A percentile compares a stretch with the other conserved stretches of the same genome.
These are phyloP conservation scores for Niebla homalea DNA, from an alignment of 495 filamentous ascomycete species.

Conservation along the genomic window DNA sequence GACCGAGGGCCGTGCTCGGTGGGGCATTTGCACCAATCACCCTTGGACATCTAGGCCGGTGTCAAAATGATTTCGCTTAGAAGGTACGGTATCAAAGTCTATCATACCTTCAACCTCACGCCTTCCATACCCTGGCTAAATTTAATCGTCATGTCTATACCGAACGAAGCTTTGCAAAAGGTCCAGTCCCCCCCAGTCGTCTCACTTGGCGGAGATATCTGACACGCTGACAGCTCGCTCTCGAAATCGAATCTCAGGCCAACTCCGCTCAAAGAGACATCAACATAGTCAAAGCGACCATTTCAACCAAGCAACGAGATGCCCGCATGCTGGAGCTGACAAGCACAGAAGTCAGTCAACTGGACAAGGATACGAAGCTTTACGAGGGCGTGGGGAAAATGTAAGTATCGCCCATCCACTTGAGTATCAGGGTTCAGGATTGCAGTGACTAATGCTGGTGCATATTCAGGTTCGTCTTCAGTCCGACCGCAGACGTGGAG, in stretches of 20 bases:
- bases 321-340: constrained; percentile 82
- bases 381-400: constrained; percentile 97
- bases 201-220: neutral
- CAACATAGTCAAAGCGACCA: constrained; percentile 70
- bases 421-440: neutral
- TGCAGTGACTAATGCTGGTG: neutral
- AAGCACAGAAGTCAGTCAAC: constrained; percentile 58
- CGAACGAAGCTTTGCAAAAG: constrained; percentile 92
- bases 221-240: constrained; percentile 52
- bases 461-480: constrained; percentile 64
- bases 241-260: constrained; percentile 86
- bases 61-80: no score
- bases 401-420: constrained; percentile 36
- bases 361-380: constrained; percentile 68
- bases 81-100: neutral
- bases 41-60: no score
- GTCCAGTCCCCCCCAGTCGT: constrained; percentile 25
- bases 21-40: no score
- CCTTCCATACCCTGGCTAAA: no score
- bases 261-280: constrained; percentile 85
- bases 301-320: constrained; percentile 76
- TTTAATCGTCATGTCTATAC: constrained; percentile 62
- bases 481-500: constrained; percentile 58
- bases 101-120: neutral
- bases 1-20: no score